These are phyloP conservation scores for Lolium perenne DNA, from an alignment of 176 grass and related monocot genomes.

Conservation along the genomic window DNA sequence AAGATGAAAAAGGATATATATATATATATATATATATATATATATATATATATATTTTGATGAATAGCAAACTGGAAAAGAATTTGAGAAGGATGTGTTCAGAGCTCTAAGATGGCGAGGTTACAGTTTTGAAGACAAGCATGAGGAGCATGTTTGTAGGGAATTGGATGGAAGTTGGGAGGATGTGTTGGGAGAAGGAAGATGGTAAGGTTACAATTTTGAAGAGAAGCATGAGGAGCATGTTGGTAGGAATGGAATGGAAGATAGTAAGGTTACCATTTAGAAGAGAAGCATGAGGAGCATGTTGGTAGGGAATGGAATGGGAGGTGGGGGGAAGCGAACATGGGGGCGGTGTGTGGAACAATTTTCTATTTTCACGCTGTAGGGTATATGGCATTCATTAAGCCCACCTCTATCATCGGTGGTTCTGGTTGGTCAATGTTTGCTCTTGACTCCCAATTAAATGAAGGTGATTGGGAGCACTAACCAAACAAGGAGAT, in stretches of 20 bases:
- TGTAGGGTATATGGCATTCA: background rate
- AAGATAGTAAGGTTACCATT: background rate
- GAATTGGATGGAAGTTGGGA: too few relatives aligned
- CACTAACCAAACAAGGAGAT: background rate
- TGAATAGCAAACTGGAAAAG: background rate
- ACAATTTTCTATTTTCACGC: background rate
- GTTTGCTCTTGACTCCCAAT: slow-evolving; percentile 10
- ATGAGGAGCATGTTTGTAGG: too few relatives aligned
- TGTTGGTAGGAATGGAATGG: background rate
- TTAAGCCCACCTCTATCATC: background rate
- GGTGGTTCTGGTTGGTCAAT: background rate
- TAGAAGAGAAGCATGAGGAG: background rate
- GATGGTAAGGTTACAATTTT: background rate
- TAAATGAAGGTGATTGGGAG: background rate
- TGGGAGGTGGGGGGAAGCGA: slow-evolving; percentile 10
- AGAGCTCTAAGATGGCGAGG: too few relatives aligned
- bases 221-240: too few relatives aligned
- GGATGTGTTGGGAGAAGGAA: background rate
- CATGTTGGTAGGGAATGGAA: background rate
- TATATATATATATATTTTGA: too few relatives aligned
- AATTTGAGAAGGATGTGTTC: background rate
- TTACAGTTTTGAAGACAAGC: too few relatives aligned
- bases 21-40: too few relatives aligned
- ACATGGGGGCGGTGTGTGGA: background rate
- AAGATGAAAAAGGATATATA: background rate